Evolutionary conservation across 225 moss, liverwort and hornwort species (phyloP), one percentile per base, ranked within the genome.

Genomic region (Sphagnum tenellum): DNA sequence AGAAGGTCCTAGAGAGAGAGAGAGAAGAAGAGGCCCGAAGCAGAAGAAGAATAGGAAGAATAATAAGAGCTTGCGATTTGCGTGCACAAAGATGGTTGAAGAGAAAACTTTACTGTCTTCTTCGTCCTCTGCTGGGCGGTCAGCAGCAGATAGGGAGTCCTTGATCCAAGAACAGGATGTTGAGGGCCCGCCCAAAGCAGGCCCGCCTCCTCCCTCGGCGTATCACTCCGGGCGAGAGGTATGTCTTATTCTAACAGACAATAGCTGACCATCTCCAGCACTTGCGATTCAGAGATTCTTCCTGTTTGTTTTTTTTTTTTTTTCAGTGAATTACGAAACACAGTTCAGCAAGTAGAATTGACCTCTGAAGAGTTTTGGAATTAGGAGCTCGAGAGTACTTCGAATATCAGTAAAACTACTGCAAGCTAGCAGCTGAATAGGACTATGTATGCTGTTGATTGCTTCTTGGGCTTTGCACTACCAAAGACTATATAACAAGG

Each of bases 161-260:
- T 79, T 98, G 61, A 98, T 98, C 90, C 83, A 89, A 62, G 78
- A 81, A 52, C 92, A 98, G 52, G 96, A 98, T 67, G 67, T 90
- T 8, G 96, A 98, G 72, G 92, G 93, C 73, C 92, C 96, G 68
- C 85, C 87, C 12, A 98, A 98, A 81, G 73, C 79, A 47, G 92
- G 88, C n/a, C 96, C 89, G 49, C 79, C 92, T 72, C 81, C 86
- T 55, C 77, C 84, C 57, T 89, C 96, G 48, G 83, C 89, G 59
- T 98, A 98, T 61, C 77, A 89, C 82, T 89, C 92, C 48, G 96
- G 96, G 5, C 92, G 96, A 29, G 96, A 92, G 96, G 96, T 93
- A 66, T 51, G 70, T 49, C 56, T 29, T 29, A 29, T 29, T 29
- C 29, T 29, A 29, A 29, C 29, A 29, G 29, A 29, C 29, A 29